Base-by-base conservation (phyloP, 2,329 filamentous ascomycete genomes). In the Venturia carpophila region DNA sequence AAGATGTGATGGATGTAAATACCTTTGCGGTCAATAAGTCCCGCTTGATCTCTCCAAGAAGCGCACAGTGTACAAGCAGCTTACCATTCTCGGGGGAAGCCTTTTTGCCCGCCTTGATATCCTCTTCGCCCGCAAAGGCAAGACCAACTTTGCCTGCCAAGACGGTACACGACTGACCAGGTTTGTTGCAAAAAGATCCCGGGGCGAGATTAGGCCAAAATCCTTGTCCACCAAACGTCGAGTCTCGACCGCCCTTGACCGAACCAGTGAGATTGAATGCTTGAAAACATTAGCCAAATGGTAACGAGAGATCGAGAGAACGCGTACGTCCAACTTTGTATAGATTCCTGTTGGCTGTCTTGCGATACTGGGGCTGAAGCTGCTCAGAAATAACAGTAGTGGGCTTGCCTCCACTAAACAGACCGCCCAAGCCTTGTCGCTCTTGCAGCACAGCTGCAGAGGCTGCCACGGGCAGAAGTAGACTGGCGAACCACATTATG, bases 1-100 rank as follows among this genome's bases (percentile, higher is more conserved):
- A 63, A 34, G n/a, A 63, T 63, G 24, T 63, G 62, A 27, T 63
- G 62, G 19, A 63, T 63, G 47, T 63, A 63, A n/a, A 63, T 55
- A 15, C 47, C 62, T 49, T 49, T 34, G 30, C 30, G 6, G 30
- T 34, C 30, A 34, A 34, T 34, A 34, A 34, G 30, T 6, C 30
- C 30, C 30, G 30, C 30, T 34, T 34, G 30, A 3, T n/a, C 30
- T 37, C 15, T n/a, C 27, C 30, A 34, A 34, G 30, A 34, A 34
- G 30, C 30, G 30, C 30, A 34, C 3, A 3, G 30, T 34, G 6
- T 3, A 34, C 30, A 34, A 34, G 30, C 5, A 17, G 11, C 52
- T n/a, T 37, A 58, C 52, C 52, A 37, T 58, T 58, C 17, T 58
- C 52, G 10, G 52, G 52, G 15, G 15, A 17, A 4, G 52, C 27